Evolutionary conservation across 2,329 filamentous ascomycete species (phyloP).

Genomic region (Colletotrichum caudatum): DNA sequence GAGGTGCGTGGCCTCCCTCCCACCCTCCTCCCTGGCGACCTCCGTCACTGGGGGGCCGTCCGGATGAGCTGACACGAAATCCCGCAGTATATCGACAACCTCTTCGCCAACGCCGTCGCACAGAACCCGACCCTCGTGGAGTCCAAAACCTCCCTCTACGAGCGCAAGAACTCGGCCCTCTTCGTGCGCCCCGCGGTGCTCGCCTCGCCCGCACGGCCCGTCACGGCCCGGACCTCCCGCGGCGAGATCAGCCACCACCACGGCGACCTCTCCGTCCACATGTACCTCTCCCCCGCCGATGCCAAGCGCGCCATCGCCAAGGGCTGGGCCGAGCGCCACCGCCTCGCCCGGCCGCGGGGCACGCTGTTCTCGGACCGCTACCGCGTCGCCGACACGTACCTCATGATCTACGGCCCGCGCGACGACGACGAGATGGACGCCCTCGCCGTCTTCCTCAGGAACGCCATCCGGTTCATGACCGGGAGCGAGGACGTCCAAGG

Average conservation of each 20-base stretch:
- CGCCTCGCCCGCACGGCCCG: background rate
- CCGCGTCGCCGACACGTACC: conserved; percentile 49
- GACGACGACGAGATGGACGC: conserved; percentile 51
- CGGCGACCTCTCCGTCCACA: conserved; percentile 54
- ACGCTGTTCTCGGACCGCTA: conserved; percentile 1
- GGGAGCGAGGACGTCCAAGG: conserved; percentile 16
- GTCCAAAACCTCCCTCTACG: conserved; percentile 47
- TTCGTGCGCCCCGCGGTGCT: conserved; percentile 41
- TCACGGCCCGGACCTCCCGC: conserved; percentile 5
- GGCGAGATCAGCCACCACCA: conserved; percentile 56
- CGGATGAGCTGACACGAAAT: background rate
- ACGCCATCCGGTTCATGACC: conserved; percentile 31
- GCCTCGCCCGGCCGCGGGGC: conserved; percentile 47
- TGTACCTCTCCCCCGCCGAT: conserved; percentile 53
- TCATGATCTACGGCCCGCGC: conserved; percentile 57
- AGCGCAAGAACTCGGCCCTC: conserved; percentile 49
- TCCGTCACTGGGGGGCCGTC: background rate
- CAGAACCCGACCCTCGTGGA: conserved; percentile 49
- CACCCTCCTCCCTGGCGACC: background rate
- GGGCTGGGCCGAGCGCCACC: conserved; percentile 57
- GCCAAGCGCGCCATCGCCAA: conserved; percentile 50
- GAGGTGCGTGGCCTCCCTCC: background rate
- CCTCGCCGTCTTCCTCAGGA: conserved; percentile 17
- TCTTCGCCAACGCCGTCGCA: conserved; percentile 39
- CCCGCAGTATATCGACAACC: conserved; percentile 21